phyloP scores from a whole-genome alignment of 192 early-diverging fungal species.

The Entomortierella parvispora region DNA sequence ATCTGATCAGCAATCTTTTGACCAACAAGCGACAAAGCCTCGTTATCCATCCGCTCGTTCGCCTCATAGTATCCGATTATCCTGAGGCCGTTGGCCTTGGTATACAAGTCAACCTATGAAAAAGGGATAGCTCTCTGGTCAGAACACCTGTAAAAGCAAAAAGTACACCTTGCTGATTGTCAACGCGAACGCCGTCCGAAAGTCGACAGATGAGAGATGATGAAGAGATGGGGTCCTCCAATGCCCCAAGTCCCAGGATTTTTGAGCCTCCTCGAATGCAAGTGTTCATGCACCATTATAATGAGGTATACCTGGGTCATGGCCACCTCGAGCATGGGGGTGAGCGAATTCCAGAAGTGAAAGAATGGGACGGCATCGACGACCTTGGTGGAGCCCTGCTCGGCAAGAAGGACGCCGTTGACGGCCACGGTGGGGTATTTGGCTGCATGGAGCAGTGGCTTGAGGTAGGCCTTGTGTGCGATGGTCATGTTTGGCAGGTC shows the following conservation, averaged over 20 bases:
- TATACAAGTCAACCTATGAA: slow-evolving; percentile 67
- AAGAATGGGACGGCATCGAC: slow-evolving; percentile 84
- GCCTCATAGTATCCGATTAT: slow-evolving; percentile 76
- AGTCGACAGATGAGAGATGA: no score
- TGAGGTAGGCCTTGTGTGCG: slow-evolving; percentile 73
- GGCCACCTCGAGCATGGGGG: slow-evolving; percentile 87
- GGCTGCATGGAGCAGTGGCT: slow-evolving; percentile 82
- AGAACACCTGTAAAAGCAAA: neutral
- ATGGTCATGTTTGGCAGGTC: slow-evolving; percentile 36
- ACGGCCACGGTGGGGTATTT: slow-evolving; percentile 85
- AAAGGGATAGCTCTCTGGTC: neutral
- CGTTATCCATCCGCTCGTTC: slow-evolving; percentile 59
- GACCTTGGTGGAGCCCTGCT: slow-evolving; percentile 29
- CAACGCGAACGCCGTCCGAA: no score
- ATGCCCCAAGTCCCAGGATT: no score
- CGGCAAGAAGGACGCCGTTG: slow-evolving; percentile 80
- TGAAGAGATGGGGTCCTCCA: no score
- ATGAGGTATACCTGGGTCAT: slow-evolving; percentile 73
- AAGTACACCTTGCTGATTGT: neutral
- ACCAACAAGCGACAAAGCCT: slow-evolving; percentile 53
- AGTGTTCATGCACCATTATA: no score
- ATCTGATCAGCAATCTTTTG: slow-evolving; percentile 66
- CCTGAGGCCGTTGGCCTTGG: slow-evolving; percentile 53
- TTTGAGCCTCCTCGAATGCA: no score
- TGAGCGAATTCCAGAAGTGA: slow-evolving; percentile 82